These are phyloP conservation scores for Fusarium sp. DNA, from an alignment of 2,329 filamentous ascomycete species.

Conservation along the genomic window DNA sequence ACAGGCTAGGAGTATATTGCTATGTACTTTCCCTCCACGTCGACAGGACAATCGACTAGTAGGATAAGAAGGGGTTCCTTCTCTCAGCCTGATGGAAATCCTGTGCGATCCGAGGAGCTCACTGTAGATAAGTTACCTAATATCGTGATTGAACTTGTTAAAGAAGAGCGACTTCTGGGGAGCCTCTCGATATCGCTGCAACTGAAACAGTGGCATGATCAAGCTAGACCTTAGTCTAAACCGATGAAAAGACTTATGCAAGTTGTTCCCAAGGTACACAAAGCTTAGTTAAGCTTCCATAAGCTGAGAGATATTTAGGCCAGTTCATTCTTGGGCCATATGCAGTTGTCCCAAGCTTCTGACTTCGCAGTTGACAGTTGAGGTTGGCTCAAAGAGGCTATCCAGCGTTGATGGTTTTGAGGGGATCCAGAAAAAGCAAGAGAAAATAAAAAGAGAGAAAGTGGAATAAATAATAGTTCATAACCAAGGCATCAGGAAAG, in stretches of 20 bases:
- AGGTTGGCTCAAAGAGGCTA: background rate
- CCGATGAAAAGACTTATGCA: background rate
- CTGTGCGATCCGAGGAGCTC: background rate
- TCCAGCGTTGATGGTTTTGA: background rate
- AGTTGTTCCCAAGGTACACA: background rate
- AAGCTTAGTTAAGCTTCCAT: background rate
- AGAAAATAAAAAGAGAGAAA: background rate
- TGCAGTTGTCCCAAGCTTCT: background rate
- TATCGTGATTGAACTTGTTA: background rate
- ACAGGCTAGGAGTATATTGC: background rate
- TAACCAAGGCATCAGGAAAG: background rate
- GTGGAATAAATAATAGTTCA: background rate
- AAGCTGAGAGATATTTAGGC: background rate
- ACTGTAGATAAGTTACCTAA: background rate
- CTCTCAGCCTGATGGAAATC: no score
- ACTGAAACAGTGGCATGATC: background rate
- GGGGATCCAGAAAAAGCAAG: background rate
- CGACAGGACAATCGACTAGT: background rate
- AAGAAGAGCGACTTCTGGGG: background rate
- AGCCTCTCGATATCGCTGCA: background rate
- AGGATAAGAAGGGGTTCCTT: no score
- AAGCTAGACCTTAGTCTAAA: background rate
- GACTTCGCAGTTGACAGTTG: background rate
- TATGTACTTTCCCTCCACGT: background rate
- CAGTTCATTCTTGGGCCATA: background rate